Evolutionary conservation across 306 rosid genomes (phyloP).

Genomic region (Calophaca sinica): DNA sequence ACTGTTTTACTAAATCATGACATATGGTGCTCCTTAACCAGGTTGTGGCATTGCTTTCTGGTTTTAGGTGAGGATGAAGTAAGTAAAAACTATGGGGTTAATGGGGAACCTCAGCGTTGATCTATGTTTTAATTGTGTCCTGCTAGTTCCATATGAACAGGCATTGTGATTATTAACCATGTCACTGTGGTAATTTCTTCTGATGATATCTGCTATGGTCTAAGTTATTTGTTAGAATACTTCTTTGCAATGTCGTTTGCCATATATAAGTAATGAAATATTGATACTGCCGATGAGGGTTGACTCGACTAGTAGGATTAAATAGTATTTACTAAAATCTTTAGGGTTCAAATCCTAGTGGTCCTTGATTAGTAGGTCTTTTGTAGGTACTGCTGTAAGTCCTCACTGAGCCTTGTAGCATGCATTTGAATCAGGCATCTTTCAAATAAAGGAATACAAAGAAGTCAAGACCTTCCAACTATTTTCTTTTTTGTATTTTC

Average conservation of each 20-base stretch:
- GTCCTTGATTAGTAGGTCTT: background rate
- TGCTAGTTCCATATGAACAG: background rate
- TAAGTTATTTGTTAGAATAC: background rate
- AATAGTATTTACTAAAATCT: background rate
- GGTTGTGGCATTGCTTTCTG: constrained; percentile 28
- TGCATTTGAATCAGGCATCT: background rate
- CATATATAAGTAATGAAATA: background rate
- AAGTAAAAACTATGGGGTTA: background rate
- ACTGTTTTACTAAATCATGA: constrained; percentile 22
- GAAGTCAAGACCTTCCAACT: no score
- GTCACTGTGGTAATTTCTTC: constrained; percentile 11
- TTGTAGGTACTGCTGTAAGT: background rate
- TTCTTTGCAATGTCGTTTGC: background rate
- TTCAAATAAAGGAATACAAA: background rate
- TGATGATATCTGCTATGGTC: constrained; percentile 8
- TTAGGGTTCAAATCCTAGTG: constrained; percentile 6
- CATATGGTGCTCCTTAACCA: constrained; percentile 17
- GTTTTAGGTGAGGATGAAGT: constrained; percentile 28
- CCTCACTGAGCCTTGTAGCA: background rate
- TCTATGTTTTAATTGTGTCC: background rate
- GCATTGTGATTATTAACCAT: constrained; percentile 10
- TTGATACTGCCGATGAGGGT: background rate
- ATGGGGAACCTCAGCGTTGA: background rate
- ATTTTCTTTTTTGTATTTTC: no score
- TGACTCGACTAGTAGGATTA: constrained; percentile 6